These are phyloP conservation scores for Russula vinacea DNA, from an alignment of 768 basidiomycete species.

Conservation along the genomic window DNA sequence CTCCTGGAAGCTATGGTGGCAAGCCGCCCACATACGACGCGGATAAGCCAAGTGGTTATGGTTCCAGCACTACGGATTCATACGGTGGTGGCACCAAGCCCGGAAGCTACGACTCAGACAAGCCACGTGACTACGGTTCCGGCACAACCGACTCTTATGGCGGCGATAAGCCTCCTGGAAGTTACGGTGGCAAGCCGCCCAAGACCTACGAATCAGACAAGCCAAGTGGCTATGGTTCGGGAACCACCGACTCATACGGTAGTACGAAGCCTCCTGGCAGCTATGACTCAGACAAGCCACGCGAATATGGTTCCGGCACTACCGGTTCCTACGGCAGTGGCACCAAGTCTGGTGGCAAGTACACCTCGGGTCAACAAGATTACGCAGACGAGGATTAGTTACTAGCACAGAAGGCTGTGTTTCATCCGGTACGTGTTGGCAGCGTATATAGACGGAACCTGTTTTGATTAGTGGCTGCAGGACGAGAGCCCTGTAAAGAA, in stretches of 20 bases:
- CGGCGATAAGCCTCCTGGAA: too few species aligned
- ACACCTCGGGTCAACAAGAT: too few species aligned
- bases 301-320: constrained; percentile 28
- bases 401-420: constrained; percentile 37
- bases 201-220: neutral
- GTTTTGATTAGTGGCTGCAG: neutral
- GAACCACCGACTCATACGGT: constrained; percentile 7
- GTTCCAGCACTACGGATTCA: neutral
- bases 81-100: neutral
- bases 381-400: neutral
- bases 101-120: neutral
- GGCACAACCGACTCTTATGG: neutral
- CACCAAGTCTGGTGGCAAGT: constrained; percentile 3
- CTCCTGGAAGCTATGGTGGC: neutral
- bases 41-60: neutral
- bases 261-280: constrained; percentile 14
- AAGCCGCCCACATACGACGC: neutral
- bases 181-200: neutral
- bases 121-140: neutral
- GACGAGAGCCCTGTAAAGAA: neutral
- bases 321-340: constrained; percentile 24
- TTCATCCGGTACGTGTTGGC: neutral
- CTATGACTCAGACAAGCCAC: constrained; percentile 27
- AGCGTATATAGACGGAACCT: neutral
- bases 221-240: neutral